Percentiles rank a stretch among this genome's conserved stretches.
These are phyloP conservation scores for Fusarium aywerte DNA, from an alignment of 2,329 filamentous ascomycete genomes.

Conservation along the genomic window DNA sequence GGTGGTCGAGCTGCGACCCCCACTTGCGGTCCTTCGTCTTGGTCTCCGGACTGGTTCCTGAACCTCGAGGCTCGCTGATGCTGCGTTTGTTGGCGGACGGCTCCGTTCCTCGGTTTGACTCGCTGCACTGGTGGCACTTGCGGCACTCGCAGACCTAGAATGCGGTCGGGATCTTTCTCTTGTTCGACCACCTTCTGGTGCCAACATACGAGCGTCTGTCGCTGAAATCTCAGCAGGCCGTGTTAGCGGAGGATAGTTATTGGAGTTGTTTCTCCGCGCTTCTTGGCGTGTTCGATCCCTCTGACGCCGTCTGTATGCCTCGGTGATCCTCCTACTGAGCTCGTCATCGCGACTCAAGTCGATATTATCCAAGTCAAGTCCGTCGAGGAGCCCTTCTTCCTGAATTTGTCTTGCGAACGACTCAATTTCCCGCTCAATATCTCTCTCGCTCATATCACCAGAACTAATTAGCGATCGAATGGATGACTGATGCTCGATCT, in stretches of 20 bases:
- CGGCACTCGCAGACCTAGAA: constrained; percentile 60
- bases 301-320: constrained; percentile 84
- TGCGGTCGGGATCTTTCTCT: constrained; percentile 54
- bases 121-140: constrained; percentile 55
- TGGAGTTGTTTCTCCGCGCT: constrained; percentile 57
- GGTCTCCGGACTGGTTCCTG: constrained; percentile 47
- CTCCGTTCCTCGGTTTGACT: constrained; percentile 59
- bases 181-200: constrained; percentile 44
- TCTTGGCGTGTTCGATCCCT: constrained; percentile 67
- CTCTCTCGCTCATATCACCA: constrained; percentile 78
- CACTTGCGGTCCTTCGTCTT: constrained; percentile 64
- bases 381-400: constrained; percentile 86
- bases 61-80: constrained; percentile 47
- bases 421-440: constrained; percentile 88
- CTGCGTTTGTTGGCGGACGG: constrained; percentile 58
- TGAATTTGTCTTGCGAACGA: constrained; percentile 91
- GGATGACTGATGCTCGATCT: constrained; percentile 89
- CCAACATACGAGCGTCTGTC: constrained; percentile 46
- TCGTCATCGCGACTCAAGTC: constrained; percentile 88
- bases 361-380: constrained; percentile 88
- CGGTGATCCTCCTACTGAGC: constrained; percentile 88
- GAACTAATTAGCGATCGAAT: constrained; percentile 85
- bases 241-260: constrained; percentile 51
- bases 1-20: constrained; percentile 64
- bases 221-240: constrained; percentile 42